Conservation (phyloP, 2,329 filamentous ascomycete genomes). For the Fusarium coicis region DNA sequence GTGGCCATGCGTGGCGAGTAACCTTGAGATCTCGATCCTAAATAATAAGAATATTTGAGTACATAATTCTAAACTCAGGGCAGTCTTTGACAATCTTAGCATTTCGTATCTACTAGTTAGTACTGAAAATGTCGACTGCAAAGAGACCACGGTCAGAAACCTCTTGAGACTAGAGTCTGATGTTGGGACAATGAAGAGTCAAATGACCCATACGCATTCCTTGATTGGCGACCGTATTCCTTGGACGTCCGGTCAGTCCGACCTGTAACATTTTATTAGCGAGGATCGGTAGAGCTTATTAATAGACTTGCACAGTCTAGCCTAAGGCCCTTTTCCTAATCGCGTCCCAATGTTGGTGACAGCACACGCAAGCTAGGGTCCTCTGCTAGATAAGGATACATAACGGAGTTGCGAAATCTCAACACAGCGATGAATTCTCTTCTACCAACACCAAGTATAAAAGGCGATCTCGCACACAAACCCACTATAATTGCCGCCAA, state of each 20-base stretch:
- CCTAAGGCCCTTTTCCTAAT: accelerated
- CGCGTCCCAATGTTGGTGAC: no score
- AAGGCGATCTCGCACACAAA: accelerated
- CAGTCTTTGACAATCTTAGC: no score
- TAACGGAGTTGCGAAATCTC: accelerated
- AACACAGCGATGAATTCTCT: accelerated
- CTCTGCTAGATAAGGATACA: not conserved
- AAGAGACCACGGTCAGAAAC: no score
- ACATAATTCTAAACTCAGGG: accelerated
- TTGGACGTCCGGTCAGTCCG: accelerated
- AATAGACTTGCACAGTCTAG: accelerated
- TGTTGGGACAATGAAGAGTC: accelerated
- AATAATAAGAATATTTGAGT: no score
- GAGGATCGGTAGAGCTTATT: not conserved
- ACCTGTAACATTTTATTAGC: not conserved
- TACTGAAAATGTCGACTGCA: no score
- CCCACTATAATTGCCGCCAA: accelerated
- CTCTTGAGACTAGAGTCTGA: no score
- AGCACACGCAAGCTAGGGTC: no score
- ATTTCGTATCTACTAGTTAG: no score
- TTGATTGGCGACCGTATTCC: no score
- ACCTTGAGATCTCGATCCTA: no score
- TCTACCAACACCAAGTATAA: accelerated
- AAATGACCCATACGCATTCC: not conserved
- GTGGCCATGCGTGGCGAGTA: no score